These are phyloP conservation scores for Trametes punicea DNA, from an alignment of 768 basidiomycete genomes.

Conservation along the genomic window DNA sequence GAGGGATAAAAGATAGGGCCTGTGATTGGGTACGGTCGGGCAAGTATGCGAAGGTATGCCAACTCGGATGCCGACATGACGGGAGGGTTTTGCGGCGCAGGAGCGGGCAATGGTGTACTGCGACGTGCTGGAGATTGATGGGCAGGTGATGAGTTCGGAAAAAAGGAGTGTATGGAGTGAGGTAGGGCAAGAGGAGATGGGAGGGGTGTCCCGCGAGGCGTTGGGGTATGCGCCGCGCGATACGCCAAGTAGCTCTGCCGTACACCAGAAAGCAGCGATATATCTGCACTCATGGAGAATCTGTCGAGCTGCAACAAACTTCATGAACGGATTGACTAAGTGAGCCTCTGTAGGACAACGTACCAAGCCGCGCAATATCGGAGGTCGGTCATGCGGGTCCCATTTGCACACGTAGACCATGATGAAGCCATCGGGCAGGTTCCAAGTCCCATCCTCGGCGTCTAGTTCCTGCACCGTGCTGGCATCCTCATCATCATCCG, in stretches of 20 bases:
- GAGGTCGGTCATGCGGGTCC: constrained; percentile 62
- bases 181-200: constrained; percentile 13
- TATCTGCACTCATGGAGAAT: constrained; percentile 72
- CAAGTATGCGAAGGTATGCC: constrained; percentile 29
- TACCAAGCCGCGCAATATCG: constrained; percentile 64
- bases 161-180: constrained; percentile 19
- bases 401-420: constrained; percentile 69
- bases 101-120: constrained; percentile 21
- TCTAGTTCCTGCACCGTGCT: background rate
- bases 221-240: constrained; percentile 36
- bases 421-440: constrained; percentile 66
- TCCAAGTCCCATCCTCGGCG: constrained; percentile 42
- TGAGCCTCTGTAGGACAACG: constrained; percentile 32
- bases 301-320: constrained; percentile 57
- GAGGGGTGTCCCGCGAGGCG: constrained; percentile 20
- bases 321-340: too few relatives aligned
- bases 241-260: constrained; percentile 33
- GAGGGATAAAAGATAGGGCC: constrained; percentile 15
- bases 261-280: constrained; percentile 37
- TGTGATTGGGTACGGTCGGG: constrained; percentile 17
- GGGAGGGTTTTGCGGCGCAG: constrained; percentile 27
- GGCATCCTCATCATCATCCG: constrained; percentile 30
- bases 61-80: constrained; percentile 30
- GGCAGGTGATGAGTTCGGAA: constrained; percentile 20
- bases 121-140: constrained; percentile 28